These are phyloP conservation scores for Paspalum notatum DNA, from an alignment of 176 grass and related monocot genomes.

Conservation along the genomic window DNA sequence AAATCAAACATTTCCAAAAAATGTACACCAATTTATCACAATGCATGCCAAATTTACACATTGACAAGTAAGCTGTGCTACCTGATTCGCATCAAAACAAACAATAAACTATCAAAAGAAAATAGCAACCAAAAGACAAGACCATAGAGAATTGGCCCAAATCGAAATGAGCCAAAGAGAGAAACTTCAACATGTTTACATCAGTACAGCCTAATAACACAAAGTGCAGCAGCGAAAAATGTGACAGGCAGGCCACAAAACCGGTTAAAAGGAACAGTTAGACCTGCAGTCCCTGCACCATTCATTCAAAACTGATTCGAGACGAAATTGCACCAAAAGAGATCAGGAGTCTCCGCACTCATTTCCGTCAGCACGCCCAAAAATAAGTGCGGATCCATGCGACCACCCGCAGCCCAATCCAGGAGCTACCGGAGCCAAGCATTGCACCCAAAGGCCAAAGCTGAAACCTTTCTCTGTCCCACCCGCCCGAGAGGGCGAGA, in stretches of 20 bases:
- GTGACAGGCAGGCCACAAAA: background rate
- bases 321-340: background rate
- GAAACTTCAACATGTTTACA: background rate
- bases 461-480: conserved; percentile 12
- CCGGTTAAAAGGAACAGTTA: background rate
- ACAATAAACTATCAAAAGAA: background rate
- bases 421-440: conserved; percentile 9
- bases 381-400: conserved; percentile 32
- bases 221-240: background rate
- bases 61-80: conserved; percentile 6
- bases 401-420: conserved; percentile 7
- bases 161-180: background rate
- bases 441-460: conserved; percentile 44
- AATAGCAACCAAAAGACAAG: background rate
- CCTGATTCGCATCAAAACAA: background rate
- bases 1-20: conserved; percentile 16
- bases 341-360: background rate
- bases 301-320: background rate
- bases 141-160: background rate
- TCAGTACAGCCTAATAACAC: background rate
- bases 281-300: background rate
- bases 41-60: conserved; percentile 4
- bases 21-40: conserved; percentile 8
- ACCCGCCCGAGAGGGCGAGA: conserved; percentile 2
- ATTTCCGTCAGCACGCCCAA: background rate